Evolutionary conservation across 2,329 filamentous ascomycete species (phyloP).

Genomic region (Metarhizium robertsii): DNA sequence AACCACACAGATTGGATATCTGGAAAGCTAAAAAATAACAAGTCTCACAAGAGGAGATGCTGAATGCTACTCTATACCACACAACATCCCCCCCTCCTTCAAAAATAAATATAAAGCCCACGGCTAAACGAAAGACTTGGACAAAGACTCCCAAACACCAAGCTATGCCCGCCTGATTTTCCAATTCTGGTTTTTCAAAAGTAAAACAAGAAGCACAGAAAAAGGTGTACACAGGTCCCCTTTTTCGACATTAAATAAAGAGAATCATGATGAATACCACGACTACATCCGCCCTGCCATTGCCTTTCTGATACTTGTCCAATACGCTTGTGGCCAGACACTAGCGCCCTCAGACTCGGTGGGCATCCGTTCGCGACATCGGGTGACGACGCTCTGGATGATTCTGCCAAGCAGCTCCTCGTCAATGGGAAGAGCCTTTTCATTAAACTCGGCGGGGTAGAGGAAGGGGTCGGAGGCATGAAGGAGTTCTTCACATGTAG

Average conservation of each 20-base stretch:
- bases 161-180: constrained; percentile 9
- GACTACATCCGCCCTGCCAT: constrained; percentile 24
- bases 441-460: constrained; percentile 48
- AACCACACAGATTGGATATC: too few species aligned
- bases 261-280: background rate
- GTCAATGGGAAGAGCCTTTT: constrained; percentile 48
- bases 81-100: background rate
- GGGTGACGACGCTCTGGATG: constrained; percentile 51
- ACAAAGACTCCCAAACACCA: constrained; percentile 19
- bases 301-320: constrained; percentile 47
- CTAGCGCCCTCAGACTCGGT: constrained; percentile 46
- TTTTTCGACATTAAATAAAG: background rate
- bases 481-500: constrained; percentile 55
- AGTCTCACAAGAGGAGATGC: background rate
- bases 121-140: constrained; percentile 13
- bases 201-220: background rate
- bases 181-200: background rate
- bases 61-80: background rate
- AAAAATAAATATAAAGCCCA: background rate
- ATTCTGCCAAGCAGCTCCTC: constrained; percentile 54
- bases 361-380: constrained; percentile 49
- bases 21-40: too few species aligned
- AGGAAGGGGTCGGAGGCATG: constrained; percentile 51
- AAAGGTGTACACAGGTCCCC: constrained; percentile 10
- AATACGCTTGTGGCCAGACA: constrained; percentile 53